Base-by-base conservation (phyloP, 352 stramenopile species). In the Phytophthora brassicae region DNA sequence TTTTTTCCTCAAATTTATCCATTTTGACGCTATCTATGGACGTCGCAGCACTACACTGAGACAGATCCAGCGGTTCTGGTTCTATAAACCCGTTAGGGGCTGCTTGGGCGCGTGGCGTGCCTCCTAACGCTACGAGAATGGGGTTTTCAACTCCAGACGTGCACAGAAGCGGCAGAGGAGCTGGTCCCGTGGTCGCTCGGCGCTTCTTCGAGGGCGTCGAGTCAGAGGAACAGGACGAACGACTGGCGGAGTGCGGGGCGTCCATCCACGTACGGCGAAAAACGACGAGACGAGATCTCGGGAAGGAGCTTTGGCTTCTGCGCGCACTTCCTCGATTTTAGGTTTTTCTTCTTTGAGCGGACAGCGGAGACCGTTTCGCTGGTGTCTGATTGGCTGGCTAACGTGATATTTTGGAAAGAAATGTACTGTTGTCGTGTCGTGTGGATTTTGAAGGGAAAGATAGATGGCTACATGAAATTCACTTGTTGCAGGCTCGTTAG, bases 161-260 rank as follows among this genome's bases (percentile, higher is more conserved):
- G n/a, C 68, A 70, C 22, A 72, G 52, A 6, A 70, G 28, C 16
- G 63, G 55, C 28, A 53, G 13, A 14, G 55, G 43, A 44, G 39
- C 29, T 36, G 28, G 55, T 39, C 26, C 22, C 17, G 22, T 51
- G 5, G 61, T 51, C 11, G 66, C 70, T 60, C 62, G 68, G 46
- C 76, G 76, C 64, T 84, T 84, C 68, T 89, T 89, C 22, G 68
- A 77, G 22, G 80, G 76, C 24, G 76, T 81, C 31, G 72, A 33
- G 68, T 83, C 62, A 41, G 53, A 63, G 39, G 48, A 49, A 41
- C 45, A 63, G 39, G 48, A 49, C 19, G 51, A 62, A n/a, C 36
- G 36, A 43, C 36, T 43, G 16, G 36, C 36, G 33, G 33, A 41
- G 36, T 13, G 16, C 23, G 47, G 12, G 14, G 63, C 14, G 46